These are phyloP conservation scores for Dictyostelium purpureum DNA, from an alignment of 78 protist genomes.

Conservation along the genomic window DNA sequence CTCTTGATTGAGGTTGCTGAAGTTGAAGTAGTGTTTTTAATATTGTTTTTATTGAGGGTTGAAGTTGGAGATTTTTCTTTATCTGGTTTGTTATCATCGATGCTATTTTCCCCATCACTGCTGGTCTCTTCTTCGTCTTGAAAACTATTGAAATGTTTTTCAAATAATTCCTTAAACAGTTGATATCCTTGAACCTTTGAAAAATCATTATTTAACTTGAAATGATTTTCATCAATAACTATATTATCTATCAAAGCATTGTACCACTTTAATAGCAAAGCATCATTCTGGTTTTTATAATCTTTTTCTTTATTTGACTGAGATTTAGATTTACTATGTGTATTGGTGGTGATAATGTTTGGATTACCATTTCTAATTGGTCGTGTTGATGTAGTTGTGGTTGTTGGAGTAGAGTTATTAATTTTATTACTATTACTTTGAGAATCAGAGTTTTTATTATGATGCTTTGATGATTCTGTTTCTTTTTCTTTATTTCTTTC, in stretches of 20 bases:
- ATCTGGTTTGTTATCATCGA: no score
- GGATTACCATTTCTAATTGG: background rate
- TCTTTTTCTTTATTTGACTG: background rate
- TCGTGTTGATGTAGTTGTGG: background rate
- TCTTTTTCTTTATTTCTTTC: no score
- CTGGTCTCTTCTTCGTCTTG: no score
- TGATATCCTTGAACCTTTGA: background rate
- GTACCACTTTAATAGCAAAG: background rate
- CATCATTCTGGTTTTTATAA: background rate
- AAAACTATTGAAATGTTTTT: background rate
- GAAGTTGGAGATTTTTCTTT: no score
- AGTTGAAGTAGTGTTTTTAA: no score
- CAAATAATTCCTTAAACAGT: background rate
- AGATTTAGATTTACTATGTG: background rate
- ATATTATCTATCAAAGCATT: background rate
- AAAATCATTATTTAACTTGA: background rate
- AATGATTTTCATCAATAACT: constrained; percentile 5
- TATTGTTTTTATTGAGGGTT: no score
- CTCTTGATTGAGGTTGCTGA: no score
- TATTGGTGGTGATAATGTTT: background rate
- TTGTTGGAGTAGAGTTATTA: no score
- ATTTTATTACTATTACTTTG: no score
- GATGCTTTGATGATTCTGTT: no score
- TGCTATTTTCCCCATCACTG: no score
- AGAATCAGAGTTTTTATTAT: no score